phyloP scores from a whole-genome alignment of 805 yeast species.

The Saccharomycopsis sp. region DNA sequence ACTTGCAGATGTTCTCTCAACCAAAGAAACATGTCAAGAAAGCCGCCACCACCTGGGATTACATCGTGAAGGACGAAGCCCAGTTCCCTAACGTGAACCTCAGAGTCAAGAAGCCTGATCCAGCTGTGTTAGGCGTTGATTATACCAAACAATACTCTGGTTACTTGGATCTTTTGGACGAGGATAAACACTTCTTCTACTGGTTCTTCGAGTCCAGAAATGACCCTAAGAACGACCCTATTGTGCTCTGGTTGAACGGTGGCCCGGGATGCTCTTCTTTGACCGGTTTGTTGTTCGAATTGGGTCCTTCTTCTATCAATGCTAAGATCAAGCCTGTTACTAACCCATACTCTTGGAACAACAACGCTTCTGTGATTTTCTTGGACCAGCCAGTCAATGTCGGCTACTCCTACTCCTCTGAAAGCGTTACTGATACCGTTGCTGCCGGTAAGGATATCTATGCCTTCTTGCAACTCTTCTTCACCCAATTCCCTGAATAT shows the following conservation, averaged over 20 bases:
- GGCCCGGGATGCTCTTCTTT: slow-evolving; percentile 95
- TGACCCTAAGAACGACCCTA: slow-evolving; percentile 81
- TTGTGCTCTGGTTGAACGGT: slow-evolving; percentile 85
- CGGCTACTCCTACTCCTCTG: slow-evolving; percentile 76
- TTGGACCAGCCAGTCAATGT: slow-evolving; percentile 93
- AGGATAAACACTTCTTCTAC: slow-evolving; percentile 87
- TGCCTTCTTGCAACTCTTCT: slow-evolving; percentile 77
- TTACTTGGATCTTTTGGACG: slow-evolving; percentile 73
- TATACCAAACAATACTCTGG: slow-evolving; percentile 78
- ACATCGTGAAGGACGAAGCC: not conserved
- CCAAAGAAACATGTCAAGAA: slow-evolving; percentile 40
- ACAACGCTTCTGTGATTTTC: slow-evolving; percentile 82
- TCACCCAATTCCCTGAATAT: slow-evolving; percentile 74
- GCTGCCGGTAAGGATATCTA: slow-evolving; percentile 87
- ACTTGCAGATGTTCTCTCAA: slow-evolving; percentile 42
- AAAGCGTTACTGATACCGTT: slow-evolving; percentile 58
- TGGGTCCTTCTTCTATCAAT: slow-evolving; percentile 80
- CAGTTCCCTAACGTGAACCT: slow-evolving; percentile 38
- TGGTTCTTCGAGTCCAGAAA: slow-evolving; percentile 92
- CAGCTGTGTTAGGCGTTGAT: slow-evolving; percentile 71
- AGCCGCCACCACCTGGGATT: slow-evolving; percentile 29
- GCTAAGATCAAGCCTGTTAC: slow-evolving; percentile 56
- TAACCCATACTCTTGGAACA: slow-evolving; percentile 88
- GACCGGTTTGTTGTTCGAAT: slow-evolving; percentile 84
- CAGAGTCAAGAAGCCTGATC: slow-evolving; percentile 55